phyloP scores from a whole-genome alignment of 2,329 filamentous ascomycete species.

The Calycina herbarum region DNA sequence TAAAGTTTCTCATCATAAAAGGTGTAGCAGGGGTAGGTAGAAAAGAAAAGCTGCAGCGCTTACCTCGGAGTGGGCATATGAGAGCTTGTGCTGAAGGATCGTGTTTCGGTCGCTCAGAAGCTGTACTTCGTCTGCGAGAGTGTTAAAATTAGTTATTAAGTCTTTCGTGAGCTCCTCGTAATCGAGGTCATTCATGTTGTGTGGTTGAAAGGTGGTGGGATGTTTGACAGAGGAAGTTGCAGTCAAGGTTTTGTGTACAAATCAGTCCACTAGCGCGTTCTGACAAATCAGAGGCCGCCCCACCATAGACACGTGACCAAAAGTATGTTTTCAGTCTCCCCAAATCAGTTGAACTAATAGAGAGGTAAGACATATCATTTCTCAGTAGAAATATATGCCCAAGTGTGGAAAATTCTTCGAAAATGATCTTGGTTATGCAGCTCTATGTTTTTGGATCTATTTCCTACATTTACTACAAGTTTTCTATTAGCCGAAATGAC shows the following conservation, averaged over 20 bases:
- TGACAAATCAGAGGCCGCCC: conserved; percentile 5
- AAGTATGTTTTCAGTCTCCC: too few relatives aligned
- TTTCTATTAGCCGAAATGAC: too few relatives aligned
- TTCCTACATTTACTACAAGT: too few relatives aligned
- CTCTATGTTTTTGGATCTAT: too few relatives aligned
- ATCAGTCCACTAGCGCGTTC: background rate
- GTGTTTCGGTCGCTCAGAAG: conserved; percentile 62
- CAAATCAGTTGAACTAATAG: too few relatives aligned
- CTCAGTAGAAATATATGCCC: too few relatives aligned
- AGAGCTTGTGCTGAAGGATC: conserved; percentile 65
- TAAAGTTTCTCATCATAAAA: conserved; percentile 56
- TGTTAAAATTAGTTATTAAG: conserved; percentile 63
- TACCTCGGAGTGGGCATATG: conserved; percentile 68
- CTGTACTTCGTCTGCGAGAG: conserved; percentile 65
- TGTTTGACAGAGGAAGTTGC: background rate
- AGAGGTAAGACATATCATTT: too few relatives aligned
- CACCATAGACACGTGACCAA: too few relatives aligned
- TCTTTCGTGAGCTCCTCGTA: conserved; percentile 51
- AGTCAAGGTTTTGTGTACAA: background rate
- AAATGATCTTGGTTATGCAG: too few relatives aligned
- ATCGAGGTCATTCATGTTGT: conserved; percentile 35
- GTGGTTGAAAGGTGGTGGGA: conserved; percentile 2
- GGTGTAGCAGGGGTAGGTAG: conserved; percentile 8
- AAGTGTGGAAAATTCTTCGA: too few relatives aligned
- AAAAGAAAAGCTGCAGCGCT: conserved; percentile 34